Evolutionary conservation across 495 filamentous ascomycete species (phyloP).

Genomic region (Daldinia concentrica): DNA sequence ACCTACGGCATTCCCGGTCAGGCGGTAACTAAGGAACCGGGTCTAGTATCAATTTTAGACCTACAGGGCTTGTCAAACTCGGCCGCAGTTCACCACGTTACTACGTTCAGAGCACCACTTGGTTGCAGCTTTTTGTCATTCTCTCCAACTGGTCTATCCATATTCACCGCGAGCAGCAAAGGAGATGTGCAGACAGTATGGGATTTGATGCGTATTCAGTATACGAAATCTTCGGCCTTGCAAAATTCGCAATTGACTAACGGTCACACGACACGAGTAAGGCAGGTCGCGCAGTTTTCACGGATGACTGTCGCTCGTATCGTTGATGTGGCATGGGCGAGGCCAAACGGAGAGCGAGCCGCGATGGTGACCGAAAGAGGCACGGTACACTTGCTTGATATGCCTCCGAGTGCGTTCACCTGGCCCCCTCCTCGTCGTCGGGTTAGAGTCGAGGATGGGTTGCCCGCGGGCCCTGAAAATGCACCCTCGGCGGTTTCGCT

Average conservation of each 20-base stretch:
- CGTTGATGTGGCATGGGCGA: slow-evolving; percentile 87
- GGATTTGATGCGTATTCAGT: slow-evolving; percentile 83
- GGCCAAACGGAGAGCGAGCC: slow-evolving; percentile 78
- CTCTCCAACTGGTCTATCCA: slow-evolving; percentile 79
- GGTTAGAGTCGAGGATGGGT: slow-evolving; percentile 55
- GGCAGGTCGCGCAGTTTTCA: slow-evolving; percentile 84
- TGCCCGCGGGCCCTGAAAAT: slow-evolving; percentile 49
- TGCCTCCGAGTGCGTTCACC: slow-evolving; percentile 82
- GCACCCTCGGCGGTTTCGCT: slow-evolving; percentile 61
- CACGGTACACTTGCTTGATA: slow-evolving; percentile 90
- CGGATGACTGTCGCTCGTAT: slow-evolving; percentile 91
- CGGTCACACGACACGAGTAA: slow-evolving; percentile 63
- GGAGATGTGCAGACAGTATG: slow-evolving; percentile 93
- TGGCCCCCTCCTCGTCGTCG: slow-evolving; percentile 86
- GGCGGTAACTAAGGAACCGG: slow-evolving; percentile 69
- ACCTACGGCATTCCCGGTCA: slow-evolving; percentile 70
- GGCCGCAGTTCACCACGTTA: slow-evolving; percentile 66
- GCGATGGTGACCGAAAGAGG: slow-evolving; percentile 90
- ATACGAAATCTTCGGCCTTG: slow-evolving; percentile 62
- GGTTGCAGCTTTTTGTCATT: slow-evolving; percentile 94
- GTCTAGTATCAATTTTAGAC: slow-evolving; percentile 86
- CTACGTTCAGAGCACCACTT: slow-evolving; percentile 80
- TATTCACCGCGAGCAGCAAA: slow-evolving; percentile 90
- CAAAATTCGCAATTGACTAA: slow-evolving; percentile 50
- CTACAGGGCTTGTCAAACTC: slow-evolving; percentile 66